Evolutionary conservation across 2,329 filamentous ascomycete genomes (phyloP), one percentile per base, ranked within the genome.

Genomic region (Diaporthe vexans): DNA sequence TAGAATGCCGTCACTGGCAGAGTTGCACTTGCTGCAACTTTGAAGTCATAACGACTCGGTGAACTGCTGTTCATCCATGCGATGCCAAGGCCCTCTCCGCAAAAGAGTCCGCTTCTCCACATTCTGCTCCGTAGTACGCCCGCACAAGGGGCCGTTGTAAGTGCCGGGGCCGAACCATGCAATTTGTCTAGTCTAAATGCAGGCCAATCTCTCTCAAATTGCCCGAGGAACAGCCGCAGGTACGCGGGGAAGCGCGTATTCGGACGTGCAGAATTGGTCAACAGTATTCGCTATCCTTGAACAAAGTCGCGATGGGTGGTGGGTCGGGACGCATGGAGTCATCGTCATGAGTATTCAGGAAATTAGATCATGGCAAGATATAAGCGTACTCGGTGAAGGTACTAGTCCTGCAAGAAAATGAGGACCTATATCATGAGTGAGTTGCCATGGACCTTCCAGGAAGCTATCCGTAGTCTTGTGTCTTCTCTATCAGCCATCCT

Each of bases 151-250:
- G 13, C 43, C 61, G 29, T 19, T 51, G 2, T 24, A 65, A 51
- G 61, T 65, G 43, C 61, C 61, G 29, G 46, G 61, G 59, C 29
- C 29, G 46, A 33, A 17, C 43, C n/a, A 21, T 67, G 33, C 4
- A 54, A 40, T 19, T 33, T 13, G 33, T 33, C 48, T 40, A 68
- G 63, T 40, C 33, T 68, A 26, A 54, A 40, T 13, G 5, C 7
- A 37, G 46, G 29, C 29, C 63, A 15, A 26, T 24, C 19, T n/a
- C 21, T 3, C 6, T 8, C n/a, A 37, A 37, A 68, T 54, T 68
- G 48, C 24, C 63, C 48, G 63, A 68, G n/a, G 63, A 68, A 68
- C 46, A 26, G 63, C 63, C 63, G 63, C 48, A 40, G 10, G n/a
- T 26, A 68, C 63, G 63, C 63, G 63, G 48, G 63, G 63, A 40